phyloP scores from a whole-genome alignment of 2,329 filamentous ascomycete genomes.

The Ophiosphaerella korrae region DNA sequence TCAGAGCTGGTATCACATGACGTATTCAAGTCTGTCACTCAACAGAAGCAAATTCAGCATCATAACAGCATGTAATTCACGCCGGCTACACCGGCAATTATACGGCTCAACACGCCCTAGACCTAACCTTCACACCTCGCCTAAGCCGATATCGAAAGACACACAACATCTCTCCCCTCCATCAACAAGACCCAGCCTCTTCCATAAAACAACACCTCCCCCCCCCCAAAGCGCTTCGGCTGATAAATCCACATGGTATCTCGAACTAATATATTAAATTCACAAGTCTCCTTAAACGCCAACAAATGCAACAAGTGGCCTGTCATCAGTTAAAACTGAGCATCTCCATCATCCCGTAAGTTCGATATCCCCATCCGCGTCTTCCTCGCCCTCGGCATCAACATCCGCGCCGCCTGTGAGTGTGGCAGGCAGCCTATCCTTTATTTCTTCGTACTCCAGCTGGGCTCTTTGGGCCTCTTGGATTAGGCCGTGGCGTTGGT shows the following conservation, averaged over 20 bases:
- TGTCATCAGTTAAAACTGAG: neutral
- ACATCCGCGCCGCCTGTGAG: conserved; percentile 24
- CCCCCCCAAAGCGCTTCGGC: neutral
- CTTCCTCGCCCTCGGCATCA: conserved; percentile 32
- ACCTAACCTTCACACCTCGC: too few species aligned
- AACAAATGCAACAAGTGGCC: conserved; percentile 2
- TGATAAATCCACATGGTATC: conserved; percentile 3
- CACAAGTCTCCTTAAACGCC: conserved; percentile 1
- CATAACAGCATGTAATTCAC: too few species aligned
- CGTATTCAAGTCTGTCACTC: too few species aligned
- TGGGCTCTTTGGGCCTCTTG: conserved; percentile 31
- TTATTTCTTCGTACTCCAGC: conserved; percentile 26
- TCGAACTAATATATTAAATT: neutral
- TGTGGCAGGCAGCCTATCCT: conserved; percentile 27
- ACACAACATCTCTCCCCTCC: too few species aligned
- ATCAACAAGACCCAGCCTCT: neutral
- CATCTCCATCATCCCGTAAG: neutral
- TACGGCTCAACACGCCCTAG: too few species aligned
- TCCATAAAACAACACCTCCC: neutral
- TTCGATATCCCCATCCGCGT: conserved; percentile 4
- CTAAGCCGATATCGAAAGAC: too few species aligned
- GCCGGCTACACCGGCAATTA: too few species aligned
- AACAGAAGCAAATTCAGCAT: too few species aligned
- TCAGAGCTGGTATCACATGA: too few species aligned
- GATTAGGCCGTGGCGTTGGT: conserved; percentile 31